phyloP scores from a whole-genome alignment of 768 basidiomycete genomes.

The Leucosporidium creatinivorum region DNA sequence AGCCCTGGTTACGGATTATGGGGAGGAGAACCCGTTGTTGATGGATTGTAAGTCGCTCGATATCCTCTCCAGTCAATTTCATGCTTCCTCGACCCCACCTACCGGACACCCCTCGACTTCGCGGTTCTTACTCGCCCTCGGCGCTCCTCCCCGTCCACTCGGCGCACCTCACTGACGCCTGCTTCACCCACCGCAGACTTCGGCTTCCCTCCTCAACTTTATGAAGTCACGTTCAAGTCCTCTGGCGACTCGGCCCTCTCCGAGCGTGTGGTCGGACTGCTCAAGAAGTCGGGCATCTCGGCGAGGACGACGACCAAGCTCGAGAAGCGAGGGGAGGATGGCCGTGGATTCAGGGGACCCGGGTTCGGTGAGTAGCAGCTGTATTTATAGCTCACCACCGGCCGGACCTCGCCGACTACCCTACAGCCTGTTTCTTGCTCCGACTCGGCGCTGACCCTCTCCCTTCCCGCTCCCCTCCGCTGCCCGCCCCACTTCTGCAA shows the following conservation, averaged over 20 bases:
- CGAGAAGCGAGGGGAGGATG: constrained; percentile 60
- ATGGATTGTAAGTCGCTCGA: constrained; percentile 50
- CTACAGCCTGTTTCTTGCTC: no score
- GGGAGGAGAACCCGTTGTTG: constrained; percentile 63
- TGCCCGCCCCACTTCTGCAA: no score
- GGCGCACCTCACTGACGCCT: neutral
- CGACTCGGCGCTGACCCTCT: neutral
- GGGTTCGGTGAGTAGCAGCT: constrained; percentile 46
- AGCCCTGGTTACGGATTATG: constrained; percentile 66
- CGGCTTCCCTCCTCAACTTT: constrained; percentile 54
- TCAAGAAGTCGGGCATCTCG: constrained; percentile 53
- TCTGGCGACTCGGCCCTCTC: constrained; percentile 56
- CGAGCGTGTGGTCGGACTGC: constrained; percentile 55
- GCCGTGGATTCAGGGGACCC: constrained; percentile 57
- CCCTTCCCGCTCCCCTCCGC: neutral
- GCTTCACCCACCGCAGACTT: constrained; percentile 43
- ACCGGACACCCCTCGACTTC: no score
- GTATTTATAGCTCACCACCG: no score
- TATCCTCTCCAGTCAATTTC: no score
- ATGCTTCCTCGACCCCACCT: no score
- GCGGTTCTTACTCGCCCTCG: no score
- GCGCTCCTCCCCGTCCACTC: neutral
- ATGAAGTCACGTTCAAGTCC: constrained; percentile 59
- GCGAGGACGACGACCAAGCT: constrained; percentile 50
- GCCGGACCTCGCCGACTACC: no score